phyloP scores from a whole-genome alignment of 2,329 filamentous ascomycete genomes.

The Exophiala lecanii-corni region DNA sequence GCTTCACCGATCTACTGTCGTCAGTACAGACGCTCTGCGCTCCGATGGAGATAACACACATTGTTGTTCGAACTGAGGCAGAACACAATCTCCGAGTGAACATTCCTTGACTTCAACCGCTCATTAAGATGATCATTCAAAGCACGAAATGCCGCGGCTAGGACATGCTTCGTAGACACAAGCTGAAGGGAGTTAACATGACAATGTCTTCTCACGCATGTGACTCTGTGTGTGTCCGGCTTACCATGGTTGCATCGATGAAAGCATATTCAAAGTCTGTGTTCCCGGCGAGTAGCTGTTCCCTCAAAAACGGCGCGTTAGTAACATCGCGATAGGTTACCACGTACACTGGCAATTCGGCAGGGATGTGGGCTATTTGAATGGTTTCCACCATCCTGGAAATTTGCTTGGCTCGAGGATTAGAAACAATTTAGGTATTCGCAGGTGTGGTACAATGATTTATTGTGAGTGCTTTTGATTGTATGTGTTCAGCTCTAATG shows the following conservation, averaged over 20 bases:
- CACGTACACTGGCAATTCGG: constrained; percentile 63
- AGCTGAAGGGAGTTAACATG: constrained; percentile 45
- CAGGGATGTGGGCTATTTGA: constrained; percentile 69
- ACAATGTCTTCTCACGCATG: not conserved
- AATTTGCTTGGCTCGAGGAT: too few relatives aligned
- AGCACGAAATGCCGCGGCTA: constrained; percentile 74
- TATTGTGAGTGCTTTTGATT: too few relatives aligned
- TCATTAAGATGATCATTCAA: constrained; percentile 59
- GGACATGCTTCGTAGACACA: constrained; percentile 65
- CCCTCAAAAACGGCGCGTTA: constrained; percentile 73
- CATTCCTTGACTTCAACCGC: constrained; percentile 71
- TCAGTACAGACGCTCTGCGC: constrained; percentile 1
- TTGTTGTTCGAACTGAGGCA: constrained; percentile 78
- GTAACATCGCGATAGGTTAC: constrained; percentile 70
- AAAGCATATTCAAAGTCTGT: constrained; percentile 87
- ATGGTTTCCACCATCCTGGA: constrained; percentile 57
- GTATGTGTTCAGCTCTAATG: too few relatives aligned
- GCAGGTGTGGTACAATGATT: too few relatives aligned
- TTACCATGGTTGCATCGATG: constrained; percentile 75
- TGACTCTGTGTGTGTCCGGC: constrained; percentile 20
- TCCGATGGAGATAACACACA: constrained; percentile 41
- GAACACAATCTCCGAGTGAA: constrained; percentile 84
- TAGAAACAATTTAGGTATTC: too few relatives aligned
- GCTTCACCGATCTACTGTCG: constrained; percentile 73
- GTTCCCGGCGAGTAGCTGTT: constrained; percentile 82